phyloP scores from a whole-genome alignment of 2,329 filamentous ascomycete genomes.

The Cercospora brassicicola region DNA sequence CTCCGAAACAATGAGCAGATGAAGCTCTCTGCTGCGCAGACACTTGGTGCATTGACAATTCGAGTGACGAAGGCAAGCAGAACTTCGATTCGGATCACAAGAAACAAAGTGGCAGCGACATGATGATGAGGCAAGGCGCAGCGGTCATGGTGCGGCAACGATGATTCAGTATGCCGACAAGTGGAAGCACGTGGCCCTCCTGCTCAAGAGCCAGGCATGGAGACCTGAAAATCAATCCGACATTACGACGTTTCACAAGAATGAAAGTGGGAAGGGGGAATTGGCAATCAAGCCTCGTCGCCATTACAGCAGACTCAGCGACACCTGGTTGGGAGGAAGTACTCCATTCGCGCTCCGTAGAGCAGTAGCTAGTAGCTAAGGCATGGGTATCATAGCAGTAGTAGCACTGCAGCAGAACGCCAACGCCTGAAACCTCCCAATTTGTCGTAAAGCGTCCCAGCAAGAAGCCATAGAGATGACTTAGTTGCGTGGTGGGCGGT shows the following conservation, averaged over 20 bases:
- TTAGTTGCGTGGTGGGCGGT: slow-evolving; percentile 52
- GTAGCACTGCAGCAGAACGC: slow-evolving; percentile 16
- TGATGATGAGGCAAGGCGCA: not conserved
- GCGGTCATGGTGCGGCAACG: not conserved
- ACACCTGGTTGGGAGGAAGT: slow-evolving; percentile 25
- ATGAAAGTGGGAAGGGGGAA: slow-evolving; percentile 14
- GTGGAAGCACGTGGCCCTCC: not conserved
- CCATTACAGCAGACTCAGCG: slow-evolving; percentile 24
- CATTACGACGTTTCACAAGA: slow-evolving; percentile 8
- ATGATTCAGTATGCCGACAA: not conserved
- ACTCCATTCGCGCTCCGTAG: slow-evolving; percentile 9
- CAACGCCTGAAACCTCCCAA: slow-evolving; percentile 23
- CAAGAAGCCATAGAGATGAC: slow-evolving; percentile 14
- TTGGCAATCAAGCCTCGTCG: slow-evolving; percentile 29
- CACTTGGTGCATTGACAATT: not conserved
- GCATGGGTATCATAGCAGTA: slow-evolving; percentile 15
- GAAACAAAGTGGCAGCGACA: not conserved
- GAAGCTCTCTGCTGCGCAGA: not conserved
- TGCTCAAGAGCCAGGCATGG: not conserved
- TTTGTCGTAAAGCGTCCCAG: slow-evolving; percentile 17
- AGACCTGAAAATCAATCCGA: not conserved
- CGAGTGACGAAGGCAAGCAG: not conserved
- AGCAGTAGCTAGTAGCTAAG: slow-evolving; percentile 15
- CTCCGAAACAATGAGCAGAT: slow-evolving; percentile 1
- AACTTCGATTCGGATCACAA: not conserved